Base-by-base conservation (phyloP, 1,284 basidiomycete species). In the Phylloboletellus chloephorus region DNA sequence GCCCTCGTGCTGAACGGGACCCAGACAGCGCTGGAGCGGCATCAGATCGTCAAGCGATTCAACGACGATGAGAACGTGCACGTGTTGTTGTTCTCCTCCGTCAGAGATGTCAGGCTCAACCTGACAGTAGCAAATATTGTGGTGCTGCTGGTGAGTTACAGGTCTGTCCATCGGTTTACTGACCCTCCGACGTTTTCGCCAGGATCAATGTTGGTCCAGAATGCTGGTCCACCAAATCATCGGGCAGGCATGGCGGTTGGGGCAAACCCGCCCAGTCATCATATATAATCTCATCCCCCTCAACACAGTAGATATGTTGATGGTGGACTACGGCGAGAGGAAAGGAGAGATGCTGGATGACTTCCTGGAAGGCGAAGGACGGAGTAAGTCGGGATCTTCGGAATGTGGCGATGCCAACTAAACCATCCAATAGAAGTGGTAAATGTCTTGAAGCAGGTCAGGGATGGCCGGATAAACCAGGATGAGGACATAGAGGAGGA, bases 211-310 rank as follows among this genome's bases (percentile, higher is more conserved):
- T 13, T 47, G 45, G 45, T 47, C 45, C 3, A 4, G 34, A 0
- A 46, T 46, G 45, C 19, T 46, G 1, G 45, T 48, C 1, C 43
- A 47, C 9, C 46, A 47, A 41, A 19, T 47, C 7, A 35, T 47
- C 12, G 46, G 45, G 21, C 28, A 29, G 19, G 46, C 46, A 17
- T 48, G 45, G 46, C 29, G 36, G 1, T 45, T 48, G 8, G 46
- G 46, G 3, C 39, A 48, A 17, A 48, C 46, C 0, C 39, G 48
- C 8, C 44, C 13, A 2, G 39, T 48, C 3, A 3, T 23, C 7
- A 36, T 43, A 5, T 48, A 48, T 5, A 48, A 39, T 5, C 2
- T 48, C 9, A 46, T 48, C 25, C 48, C 45, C 2, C 15, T 48
- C 22, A 45, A 48, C 17, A 48, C 36, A 0, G 45, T 48, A 3